phyloP scores from a whole-genome alignment of 345 rosid genomes.

The Laguncularia racemosa region DNA sequence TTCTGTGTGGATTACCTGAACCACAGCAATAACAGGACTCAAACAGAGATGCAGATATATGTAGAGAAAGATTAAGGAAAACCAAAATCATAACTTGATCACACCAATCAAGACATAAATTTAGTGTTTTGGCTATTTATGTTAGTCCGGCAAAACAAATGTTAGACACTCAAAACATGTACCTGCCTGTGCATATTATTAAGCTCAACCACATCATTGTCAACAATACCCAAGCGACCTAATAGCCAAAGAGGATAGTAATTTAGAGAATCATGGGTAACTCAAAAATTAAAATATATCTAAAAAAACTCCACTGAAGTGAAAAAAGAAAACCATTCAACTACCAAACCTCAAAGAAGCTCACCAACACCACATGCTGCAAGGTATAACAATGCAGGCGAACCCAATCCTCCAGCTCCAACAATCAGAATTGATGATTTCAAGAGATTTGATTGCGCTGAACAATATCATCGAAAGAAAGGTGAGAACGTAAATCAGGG shows the following conservation, averaged over 20 bases:
- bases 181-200: slow-evolving; percentile 99
- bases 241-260: slow-evolving; percentile 8
- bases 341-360: background rate
- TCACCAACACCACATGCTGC: slow-evolving; percentile 93
- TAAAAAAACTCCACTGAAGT: background rate
- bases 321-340: background rate
- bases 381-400: slow-evolving; percentile 81
- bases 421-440: slow-evolving; percentile 77
- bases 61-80: too few species aligned
- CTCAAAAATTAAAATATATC: background rate
- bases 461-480: slow-evolving; percentile 1
- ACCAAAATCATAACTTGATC: background rate
- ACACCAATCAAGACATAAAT: background rate
- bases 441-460: slow-evolving; percentile 72
- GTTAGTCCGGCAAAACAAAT: too few species aligned
- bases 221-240: slow-evolving; percentile 90
- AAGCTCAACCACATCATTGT: slow-evolving; percentile 92
- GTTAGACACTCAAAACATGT: slow-evolving; percentile 8
- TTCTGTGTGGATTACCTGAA: slow-evolving; percentile 92
- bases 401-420: slow-evolving; percentile 97
- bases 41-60: background rate
- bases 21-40: background rate
- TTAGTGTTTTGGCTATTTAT: too few species aligned
- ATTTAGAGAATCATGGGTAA: background rate
- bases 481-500: background rate